phyloP scores from a whole-genome alignment of 805 yeast genomes.

The Debaryomyces tyrocola region DNA sequence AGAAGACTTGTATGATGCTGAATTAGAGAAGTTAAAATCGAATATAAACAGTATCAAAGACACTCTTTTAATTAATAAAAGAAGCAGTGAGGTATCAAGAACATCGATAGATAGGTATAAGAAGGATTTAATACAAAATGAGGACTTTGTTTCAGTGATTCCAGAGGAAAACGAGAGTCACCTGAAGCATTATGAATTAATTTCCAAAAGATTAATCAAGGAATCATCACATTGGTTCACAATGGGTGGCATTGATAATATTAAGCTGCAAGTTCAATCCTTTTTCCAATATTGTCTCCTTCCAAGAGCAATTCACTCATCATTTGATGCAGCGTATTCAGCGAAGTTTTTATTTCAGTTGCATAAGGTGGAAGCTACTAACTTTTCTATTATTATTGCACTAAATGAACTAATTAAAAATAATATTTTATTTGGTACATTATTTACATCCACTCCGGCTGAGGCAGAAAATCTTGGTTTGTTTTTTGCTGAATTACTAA shows the following conservation, averaged over 20 bases:
- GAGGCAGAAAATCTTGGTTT: slow-evolving; percentile 85
- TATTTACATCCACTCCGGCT: slow-evolving; percentile 67
- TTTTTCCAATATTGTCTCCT: slow-evolving; percentile 67
- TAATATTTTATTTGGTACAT: slow-evolving; percentile 52
- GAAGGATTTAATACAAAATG: slow-evolving; percentile 22
- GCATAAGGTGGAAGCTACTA: slow-evolving; percentile 35
- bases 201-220: slow-evolving; percentile 23
- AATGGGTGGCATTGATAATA: slow-evolving; percentile 9
- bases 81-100: slow-evolving; percentile 22
- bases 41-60: slow-evolving; percentile 35
- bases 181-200: slow-evolving; percentile 32
- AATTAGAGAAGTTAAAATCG: slow-evolving; percentile 39
- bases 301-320: slow-evolving; percentile 77
- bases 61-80: slow-evolving; percentile 27
- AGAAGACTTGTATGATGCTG: slow-evolving; percentile 48
- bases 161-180: slow-evolving; percentile 49
- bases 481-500: slow-evolving; percentile 60
- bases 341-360: slow-evolving; percentile 59
- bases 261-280: slow-evolving; percentile 8
- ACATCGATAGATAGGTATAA: slow-evolving; percentile 20
- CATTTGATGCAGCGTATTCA: slow-evolving; percentile 75
- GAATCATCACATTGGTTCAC: slow-evolving; percentile 43
- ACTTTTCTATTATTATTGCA: slow-evolving; percentile 38
- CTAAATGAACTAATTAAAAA: slow-evolving; percentile 49
- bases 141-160: slow-evolving; percentile 23